Evolutionary conservation across 192 early-diverging fungal genomes (phyloP).

Genomic region (Phycomyces blakesleeanus): DNA sequence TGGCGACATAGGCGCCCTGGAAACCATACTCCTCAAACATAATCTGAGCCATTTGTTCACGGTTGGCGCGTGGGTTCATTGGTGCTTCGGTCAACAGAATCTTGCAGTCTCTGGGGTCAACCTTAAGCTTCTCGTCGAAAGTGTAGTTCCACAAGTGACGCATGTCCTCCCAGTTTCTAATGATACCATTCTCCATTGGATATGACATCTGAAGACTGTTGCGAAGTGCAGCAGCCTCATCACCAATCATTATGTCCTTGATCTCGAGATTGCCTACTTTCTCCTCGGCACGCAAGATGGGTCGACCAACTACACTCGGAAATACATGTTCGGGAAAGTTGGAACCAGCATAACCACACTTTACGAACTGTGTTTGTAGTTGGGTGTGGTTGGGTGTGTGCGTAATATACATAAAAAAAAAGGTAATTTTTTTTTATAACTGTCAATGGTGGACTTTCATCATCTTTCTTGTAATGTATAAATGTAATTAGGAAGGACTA

Average conservation of each 20-base stretch:
- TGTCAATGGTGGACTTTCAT: no score
- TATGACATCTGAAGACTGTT: constrained; percentile 92
- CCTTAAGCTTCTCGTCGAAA: constrained; percentile 86
- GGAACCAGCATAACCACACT: constrained; percentile 91
- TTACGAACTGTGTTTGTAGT: constrained; percentile 99
- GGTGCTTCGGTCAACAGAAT: constrained; percentile 96
- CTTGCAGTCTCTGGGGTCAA: constrained; percentile 87
- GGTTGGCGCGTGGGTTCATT: constrained; percentile 90
- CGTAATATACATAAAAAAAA: constrained; percentile 5
- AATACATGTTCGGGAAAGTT: constrained; percentile 96
- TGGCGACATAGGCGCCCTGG: constrained; percentile 87
- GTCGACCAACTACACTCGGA: constrained; percentile 96
- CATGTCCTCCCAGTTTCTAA: constrained; percentile 98
- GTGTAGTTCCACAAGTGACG: constrained; percentile 98
- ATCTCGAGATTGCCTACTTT: constrained; percentile 70
- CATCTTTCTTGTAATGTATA: no score
- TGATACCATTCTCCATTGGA: constrained; percentile 98
- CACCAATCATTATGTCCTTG: constrained; percentile 97
- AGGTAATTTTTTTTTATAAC: neutral
- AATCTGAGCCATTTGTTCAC: constrained; percentile 87
- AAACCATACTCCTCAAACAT: constrained; percentile 99
- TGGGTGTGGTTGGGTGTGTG: no score
- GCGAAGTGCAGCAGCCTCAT: constrained; percentile 88
- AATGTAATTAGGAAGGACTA: no score
- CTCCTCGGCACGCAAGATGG: constrained; percentile 96